These are phyloP conservation scores for Azolla pinnata DNA, from an alignment of 75 land plant species.

Conservation along the genomic window DNA sequence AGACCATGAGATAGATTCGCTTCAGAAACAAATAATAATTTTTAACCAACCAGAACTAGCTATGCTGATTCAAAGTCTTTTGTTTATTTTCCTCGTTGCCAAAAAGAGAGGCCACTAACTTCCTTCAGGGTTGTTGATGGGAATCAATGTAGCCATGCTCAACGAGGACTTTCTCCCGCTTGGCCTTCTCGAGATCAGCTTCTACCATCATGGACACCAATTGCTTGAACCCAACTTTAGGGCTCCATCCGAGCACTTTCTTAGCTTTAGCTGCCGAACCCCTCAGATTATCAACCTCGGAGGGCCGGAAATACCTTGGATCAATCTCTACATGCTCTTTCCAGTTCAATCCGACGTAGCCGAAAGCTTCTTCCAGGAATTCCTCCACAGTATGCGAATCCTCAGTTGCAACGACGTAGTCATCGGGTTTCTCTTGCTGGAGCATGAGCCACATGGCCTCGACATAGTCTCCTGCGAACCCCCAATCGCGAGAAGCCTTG, in stretches of 20 bases:
- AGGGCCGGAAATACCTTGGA: constrained; percentile 81
- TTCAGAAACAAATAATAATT: too few species aligned
- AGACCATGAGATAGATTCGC: too few species aligned
- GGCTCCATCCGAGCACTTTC: constrained; percentile 67
- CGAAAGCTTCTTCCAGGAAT: constrained; percentile 74
- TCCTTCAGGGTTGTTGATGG: constrained; percentile 78
- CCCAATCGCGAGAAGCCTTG: constrained; percentile 87
- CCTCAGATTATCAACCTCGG: constrained; percentile 84
- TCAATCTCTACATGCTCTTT: constrained; percentile 85
- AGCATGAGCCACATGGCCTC: constrained; percentile 99
- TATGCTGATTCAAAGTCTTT: too few species aligned
- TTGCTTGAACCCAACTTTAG: constrained; percentile 70
- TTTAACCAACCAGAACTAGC: too few species aligned
- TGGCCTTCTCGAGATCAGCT: constrained; percentile 69
- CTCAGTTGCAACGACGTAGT: constrained; percentile 92
- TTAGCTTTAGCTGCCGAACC: constrained; percentile 79
- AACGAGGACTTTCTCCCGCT: constrained; percentile 90
- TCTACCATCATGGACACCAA: constrained; percentile 97
- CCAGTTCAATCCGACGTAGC: constrained; percentile 83
- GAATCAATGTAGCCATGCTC: constrained; percentile 86
- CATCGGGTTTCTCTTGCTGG: constrained; percentile 88
- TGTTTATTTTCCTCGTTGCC: too few species aligned
- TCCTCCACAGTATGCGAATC: constrained; percentile 92
- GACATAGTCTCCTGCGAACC: constrained; percentile 92
- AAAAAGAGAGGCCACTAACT: background rate